Evolutionary conservation across 179 eudicot genomes (phyloP).

Genomic region (Actinidia polygama): DNA sequence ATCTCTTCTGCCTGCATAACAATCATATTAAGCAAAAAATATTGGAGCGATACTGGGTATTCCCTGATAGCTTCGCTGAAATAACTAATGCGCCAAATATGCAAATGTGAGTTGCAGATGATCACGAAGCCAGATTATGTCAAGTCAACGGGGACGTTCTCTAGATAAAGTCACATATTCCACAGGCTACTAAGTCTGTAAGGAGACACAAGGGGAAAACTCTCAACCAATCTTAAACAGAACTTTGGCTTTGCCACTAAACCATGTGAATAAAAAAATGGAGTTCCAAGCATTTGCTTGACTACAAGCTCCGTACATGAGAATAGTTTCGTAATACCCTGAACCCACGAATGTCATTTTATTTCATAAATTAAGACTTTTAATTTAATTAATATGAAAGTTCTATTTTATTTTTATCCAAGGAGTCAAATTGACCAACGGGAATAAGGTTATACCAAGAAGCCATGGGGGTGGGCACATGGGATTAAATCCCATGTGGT

Average conservation of each 20-base stretch:
- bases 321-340: no score
- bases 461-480: no score
- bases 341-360: no score
- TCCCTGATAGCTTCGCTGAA: slow-evolving; percentile 1
- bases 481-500: no score
- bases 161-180: not conserved
- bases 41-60: not conserved
- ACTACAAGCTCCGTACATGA: slow-evolving; percentile 4
- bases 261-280: no score
- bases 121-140: not conserved
- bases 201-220: not conserved
- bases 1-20: slow-evolving; percentile 72
- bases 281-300: not conserved
- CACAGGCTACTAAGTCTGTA: not conserved
- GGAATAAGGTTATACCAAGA: no score
- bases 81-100: not conserved
- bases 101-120: no score
- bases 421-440: no score
- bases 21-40: not conserved
- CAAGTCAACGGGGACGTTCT: not conserved
- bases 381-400: no score
- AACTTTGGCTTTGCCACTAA: not conserved
- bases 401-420: no score
- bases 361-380: no score
- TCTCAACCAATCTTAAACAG: not conserved